These are phyloP conservation scores for Schwanniomyces polymorphus DNA, from an alignment of 805 yeast species.

Conservation along the genomic window DNA sequence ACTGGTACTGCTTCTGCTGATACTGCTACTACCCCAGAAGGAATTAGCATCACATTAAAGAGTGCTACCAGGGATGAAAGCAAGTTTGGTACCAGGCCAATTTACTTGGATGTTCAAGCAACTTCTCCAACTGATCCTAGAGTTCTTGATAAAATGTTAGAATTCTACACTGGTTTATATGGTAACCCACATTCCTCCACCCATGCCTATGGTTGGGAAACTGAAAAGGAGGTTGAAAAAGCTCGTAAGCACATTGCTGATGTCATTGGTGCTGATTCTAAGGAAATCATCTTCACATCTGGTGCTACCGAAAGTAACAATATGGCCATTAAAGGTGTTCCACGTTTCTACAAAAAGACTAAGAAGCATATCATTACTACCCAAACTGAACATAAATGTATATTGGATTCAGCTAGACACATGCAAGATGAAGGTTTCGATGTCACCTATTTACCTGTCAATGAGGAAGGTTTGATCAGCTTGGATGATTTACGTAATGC, in stretches of 20 bases:
- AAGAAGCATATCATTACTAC: conserved; percentile 94
- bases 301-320: conserved; percentile 99
- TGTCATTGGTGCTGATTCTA: conserved; percentile 89
- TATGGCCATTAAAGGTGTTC: conserved; percentile 93
- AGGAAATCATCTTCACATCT: conserved; percentile 93
- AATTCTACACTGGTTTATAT: conserved; percentile 85
- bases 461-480: conserved; percentile 73
- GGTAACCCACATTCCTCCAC: conserved; percentile 99
- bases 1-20: conserved; percentile 14
- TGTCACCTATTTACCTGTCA: conserved; percentile 88
- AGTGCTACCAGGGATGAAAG: conserved; percentile 47
- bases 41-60: conserved; percentile 45
- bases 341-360: conserved; percentile 85
- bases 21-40: conserved; percentile 40
- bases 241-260: conserved; percentile 84
- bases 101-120: conserved; percentile 96
- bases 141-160: conserved; percentile 84
- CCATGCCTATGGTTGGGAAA: conserved; percentile 98
- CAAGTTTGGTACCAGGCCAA: conserved; percentile 75
- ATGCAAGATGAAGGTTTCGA: conserved; percentile 97
- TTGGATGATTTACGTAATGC: conserved; percentile 76
- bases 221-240: conserved; percentile 84
- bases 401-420: conserved; percentile 92
- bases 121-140: conserved; percentile 98
- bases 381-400: conserved; percentile 98